phyloP scores from a whole-genome alignment of 2,329 filamentous ascomycete species.

The Fusarium tjaetaba region DNA sequence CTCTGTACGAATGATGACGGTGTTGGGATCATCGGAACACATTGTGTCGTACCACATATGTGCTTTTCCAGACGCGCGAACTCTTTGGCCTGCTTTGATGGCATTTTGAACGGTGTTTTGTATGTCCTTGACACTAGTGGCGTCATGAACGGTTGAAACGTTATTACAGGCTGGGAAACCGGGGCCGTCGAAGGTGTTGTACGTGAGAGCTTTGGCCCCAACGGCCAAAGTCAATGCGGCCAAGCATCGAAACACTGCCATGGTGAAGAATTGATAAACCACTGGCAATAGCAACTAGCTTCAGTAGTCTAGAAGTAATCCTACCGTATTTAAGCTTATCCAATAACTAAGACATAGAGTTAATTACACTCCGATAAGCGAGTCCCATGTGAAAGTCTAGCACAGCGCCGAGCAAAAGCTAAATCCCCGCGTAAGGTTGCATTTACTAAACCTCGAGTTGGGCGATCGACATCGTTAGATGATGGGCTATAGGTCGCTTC shows the following conservation, averaged over 20 bases:
- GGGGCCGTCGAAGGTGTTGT: neutral
- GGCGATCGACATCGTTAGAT: neutral
- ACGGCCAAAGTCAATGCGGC: neutral
- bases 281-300: neutral
- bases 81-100: neutral
- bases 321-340: neutral
- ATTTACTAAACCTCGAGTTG: neutral
- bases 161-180: slow-evolving; percentile 4
- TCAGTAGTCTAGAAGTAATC: accelerated
- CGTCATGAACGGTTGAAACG: neutral
- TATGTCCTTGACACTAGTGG: slow-evolving; percentile 1
- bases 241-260: neutral
- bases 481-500: neutral
- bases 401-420: neutral
- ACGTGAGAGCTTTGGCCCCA: neutral
- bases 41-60: slow-evolving; percentile 19
- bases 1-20: slow-evolving; percentile 4
- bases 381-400: neutral
- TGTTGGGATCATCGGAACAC: neutral
- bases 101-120: neutral
- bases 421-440: neutral
- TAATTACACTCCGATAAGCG: neutral
- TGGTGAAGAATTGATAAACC: neutral
- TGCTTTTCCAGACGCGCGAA: neutral
- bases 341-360: neutral